Evolutionary conservation across 176 grass and related monocot genomes (phyloP).

Genomic region (Cenchrus americanus): DNA sequence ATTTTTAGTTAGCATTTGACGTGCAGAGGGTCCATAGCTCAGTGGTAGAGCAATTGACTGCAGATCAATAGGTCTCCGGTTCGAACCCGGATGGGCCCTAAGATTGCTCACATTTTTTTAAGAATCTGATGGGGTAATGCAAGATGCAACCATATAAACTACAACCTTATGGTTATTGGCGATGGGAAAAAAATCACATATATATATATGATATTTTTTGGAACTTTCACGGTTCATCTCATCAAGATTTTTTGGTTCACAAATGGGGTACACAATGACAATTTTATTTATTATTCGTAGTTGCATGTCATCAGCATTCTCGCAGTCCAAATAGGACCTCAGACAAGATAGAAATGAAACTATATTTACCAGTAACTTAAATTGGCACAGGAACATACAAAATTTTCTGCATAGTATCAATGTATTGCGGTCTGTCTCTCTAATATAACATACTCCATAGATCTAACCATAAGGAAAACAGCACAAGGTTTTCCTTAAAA

Average conservation of each 20-base stretch:
- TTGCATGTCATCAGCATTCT: not conserved
- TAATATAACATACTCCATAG: not conserved
- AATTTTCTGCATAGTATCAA: not conserved
- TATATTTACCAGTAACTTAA: not conserved
- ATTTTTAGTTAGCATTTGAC: too few species aligned
- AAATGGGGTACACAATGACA: too few species aligned
- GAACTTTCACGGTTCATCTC: too few species aligned
- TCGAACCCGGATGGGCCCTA: slow-evolving; percentile 36
- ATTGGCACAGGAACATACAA: slow-evolving; percentile 15
- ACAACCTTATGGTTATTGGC: too few species aligned
- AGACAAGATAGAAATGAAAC: not conserved
- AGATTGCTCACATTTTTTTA: too few species aligned
- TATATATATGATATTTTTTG: too few species aligned
- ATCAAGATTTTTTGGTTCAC: too few species aligned
- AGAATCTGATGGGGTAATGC: too few species aligned
- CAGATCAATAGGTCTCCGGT: slow-evolving; percentile 74
- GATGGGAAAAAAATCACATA: too few species aligned
- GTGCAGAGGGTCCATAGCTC: slow-evolving; percentile 63
- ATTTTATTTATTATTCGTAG: too few species aligned
- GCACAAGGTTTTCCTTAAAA: slow-evolving; percentile 3
- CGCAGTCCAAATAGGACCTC: not conserved
- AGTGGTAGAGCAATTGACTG: slow-evolving; percentile 99
- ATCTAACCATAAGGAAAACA: slow-evolving; percentile 1
- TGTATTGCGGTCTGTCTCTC: not conserved
- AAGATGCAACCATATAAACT: too few species aligned